These are phyloP conservation scores for Perkinsus olseni DNA, from an alignment of 169 alveolate genomes.

Conservation along the genomic window DNA sequence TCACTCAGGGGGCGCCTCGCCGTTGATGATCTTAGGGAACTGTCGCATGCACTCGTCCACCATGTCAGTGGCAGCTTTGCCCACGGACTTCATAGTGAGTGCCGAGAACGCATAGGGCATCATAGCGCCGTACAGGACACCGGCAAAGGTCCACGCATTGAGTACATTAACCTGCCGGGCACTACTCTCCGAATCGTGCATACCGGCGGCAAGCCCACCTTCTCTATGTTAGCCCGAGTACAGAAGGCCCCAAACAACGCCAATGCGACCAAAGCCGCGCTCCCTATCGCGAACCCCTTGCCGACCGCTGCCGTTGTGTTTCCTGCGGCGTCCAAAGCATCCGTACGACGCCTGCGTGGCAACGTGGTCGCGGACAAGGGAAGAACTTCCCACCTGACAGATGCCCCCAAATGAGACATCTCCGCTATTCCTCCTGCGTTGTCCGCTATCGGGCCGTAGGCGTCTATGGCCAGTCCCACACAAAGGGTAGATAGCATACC, in stretches of 20 bases:
- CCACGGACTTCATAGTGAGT: slow-evolving; percentile 62
- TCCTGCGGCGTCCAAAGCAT: slow-evolving; percentile 66
- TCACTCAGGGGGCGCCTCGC: slow-evolving; percentile 17
- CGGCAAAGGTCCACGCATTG: slow-evolving; percentile 51
- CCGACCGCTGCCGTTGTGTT: slow-evolving; percentile 66
- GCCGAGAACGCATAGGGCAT: slow-evolving; percentile 63
- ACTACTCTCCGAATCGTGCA: slow-evolving; percentile 17
- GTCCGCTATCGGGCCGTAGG: slow-evolving; percentile 66
- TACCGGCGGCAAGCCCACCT: not conserved
- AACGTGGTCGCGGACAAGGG: slow-evolving; percentile 22
- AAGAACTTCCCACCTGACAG: slow-evolving; percentile 41
- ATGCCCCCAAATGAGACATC: slow-evolving; percentile 35
- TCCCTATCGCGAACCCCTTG: slow-evolving; percentile 63
- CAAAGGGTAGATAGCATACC: slow-evolving; percentile 67
- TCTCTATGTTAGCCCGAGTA: slow-evolving; percentile 38
- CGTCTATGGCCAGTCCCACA: slow-evolving; percentile 60
- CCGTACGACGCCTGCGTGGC: slow-evolving; percentile 55
- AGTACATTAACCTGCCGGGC: slow-evolving; percentile 31
- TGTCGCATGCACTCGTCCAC: slow-evolving; percentile 59
- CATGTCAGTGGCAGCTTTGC: slow-evolving; percentile 61
- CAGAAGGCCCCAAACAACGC: slow-evolving; percentile 64
- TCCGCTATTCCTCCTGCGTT: slow-evolving; percentile 75
- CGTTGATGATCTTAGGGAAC: slow-evolving; percentile 40
- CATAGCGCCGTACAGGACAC: slow-evolving; percentile 58
- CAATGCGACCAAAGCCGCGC: slow-evolving; percentile 62